Base-by-base conservation (phyloP, 2,329 filamentous ascomycete species). In the Neurospora sp. region DNA sequence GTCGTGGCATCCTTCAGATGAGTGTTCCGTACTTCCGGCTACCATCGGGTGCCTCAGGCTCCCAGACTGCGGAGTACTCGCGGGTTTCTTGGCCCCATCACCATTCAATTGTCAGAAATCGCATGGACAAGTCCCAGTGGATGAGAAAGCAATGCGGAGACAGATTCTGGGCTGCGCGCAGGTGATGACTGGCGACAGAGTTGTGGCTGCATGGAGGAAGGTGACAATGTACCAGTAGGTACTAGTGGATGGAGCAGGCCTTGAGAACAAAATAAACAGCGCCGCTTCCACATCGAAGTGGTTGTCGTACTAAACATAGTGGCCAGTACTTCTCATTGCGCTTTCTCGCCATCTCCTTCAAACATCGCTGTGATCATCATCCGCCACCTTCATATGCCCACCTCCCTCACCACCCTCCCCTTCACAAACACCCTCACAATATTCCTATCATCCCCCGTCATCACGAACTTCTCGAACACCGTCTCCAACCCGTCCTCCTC, bases 361-460 rank as follows among this genome's bases (percentile, higher is more conserved):
- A 15, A 15, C 11, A 6, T 39, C 38, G 10, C 10, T 38, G 37
- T 38, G 37, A 38, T 38, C 10, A 12, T 67, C 2, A 67, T 37
- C 15, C 15, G n/a, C 28, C 37, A 41, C 40, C 19, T 6, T 67
- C 15, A n/a, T 11, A 41, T 46, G 2, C 5, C n/a, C 36, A 68
- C 52, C 17, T 71, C 71, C 67, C 72, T 75, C 43, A 74, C 73
- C 66, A 66, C 12, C 11, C 79, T 76, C 1, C 87, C 87, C 6
- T 77, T 75, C 0, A 89, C 85, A 77, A 81, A 89, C 0, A 89
- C 88, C 23, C 81, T 75, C 0, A 76, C 74, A 68, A 89, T 87
- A 72, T 89, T 89, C 4, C 88, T 80, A 74, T 90, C 88, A 75
- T 90, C 88, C 0, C 86, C 88, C 2, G 87, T 89, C 86, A 89